These are phyloP conservation scores for Exsudoporus frostii DNA, from an alignment of 768 basidiomycete species.

Conservation along the genomic window DNA sequence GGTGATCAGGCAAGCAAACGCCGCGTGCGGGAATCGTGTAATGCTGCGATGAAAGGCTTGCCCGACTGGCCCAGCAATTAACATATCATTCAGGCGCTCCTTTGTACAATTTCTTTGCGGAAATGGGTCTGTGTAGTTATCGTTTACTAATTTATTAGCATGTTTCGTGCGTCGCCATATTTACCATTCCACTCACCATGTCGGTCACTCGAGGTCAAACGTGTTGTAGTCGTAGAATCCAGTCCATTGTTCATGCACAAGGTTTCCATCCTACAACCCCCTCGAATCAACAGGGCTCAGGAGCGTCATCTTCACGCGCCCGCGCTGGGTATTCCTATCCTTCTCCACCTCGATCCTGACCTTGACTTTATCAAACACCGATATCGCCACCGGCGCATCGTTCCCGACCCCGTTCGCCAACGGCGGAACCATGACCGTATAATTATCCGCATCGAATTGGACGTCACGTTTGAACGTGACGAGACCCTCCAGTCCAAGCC, in stretches of 20 bases:
- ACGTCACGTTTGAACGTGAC: constrained; percentile 91
- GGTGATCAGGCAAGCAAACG: constrained; percentile 66
- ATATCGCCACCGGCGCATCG: constrained; percentile 53
- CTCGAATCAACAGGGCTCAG: constrained; percentile 60
- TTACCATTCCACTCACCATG: background rate
- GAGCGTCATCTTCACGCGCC: constrained; percentile 82
- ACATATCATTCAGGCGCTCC: background rate
- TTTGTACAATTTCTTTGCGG: background rate
- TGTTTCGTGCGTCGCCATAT: background rate
- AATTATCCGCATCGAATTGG: constrained; percentile 89
- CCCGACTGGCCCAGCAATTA: constrained; percentile 65
- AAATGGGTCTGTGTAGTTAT: constrained; percentile 1
- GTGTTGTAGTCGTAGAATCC: background rate
- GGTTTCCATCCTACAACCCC: constrained; percentile 32
- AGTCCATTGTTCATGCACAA: background rate
- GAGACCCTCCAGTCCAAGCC: constrained; percentile 91
- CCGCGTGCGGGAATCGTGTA: constrained; percentile 74
- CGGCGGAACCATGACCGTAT: constrained; percentile 70
- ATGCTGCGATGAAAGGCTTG: constrained; percentile 66
- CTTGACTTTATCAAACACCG: constrained; percentile 90
- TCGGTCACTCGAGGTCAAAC: no score
- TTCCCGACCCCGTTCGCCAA: background rate
- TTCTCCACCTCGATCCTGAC: constrained; percentile 94
- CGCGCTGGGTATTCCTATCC: constrained; percentile 90
- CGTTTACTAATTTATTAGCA: constrained; percentile 7